Percentiles rank a stretch among this genome's conserved stretches.
phyloP scores from a whole-genome alignment of 176 grass and related monocot genomes.

The Ananas comosus region DNA sequence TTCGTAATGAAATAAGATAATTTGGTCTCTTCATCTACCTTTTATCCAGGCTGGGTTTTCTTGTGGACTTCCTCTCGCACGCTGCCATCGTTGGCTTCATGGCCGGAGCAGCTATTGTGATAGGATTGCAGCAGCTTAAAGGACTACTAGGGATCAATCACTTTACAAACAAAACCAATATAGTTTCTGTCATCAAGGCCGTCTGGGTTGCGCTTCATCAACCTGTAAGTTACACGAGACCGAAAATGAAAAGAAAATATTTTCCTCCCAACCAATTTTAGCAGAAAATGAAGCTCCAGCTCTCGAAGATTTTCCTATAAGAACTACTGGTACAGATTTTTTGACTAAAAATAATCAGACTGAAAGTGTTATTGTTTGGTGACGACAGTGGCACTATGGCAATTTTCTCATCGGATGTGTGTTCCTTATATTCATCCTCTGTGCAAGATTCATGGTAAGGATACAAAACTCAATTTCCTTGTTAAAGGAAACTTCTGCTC shows the following conservation, averaged over 20 bases:
- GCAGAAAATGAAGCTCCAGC: background rate
- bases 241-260: slow-evolving; percentile 7
- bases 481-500: background rate
- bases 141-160: slow-evolving; percentile 58
- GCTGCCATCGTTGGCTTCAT: slow-evolving; percentile 92
- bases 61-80: slow-evolving; percentile 90
- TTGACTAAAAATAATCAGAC: background rate
- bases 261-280: background rate
- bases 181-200: slow-evolving; percentile 65
- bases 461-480: slow-evolving; percentile 1
- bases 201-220: slow-evolving; percentile 43
- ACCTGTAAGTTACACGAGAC: slow-evolving; percentile 25
- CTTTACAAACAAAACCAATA: slow-evolving; percentile 81
- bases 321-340: background rate
- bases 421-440: slow-evolving; percentile 85
- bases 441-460: slow-evolving; percentile 82
- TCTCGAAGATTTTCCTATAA: background rate
- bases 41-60: slow-evolving; percentile 56
- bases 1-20: background rate
- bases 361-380: background rate
- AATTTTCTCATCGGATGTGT: slow-evolving; percentile 94
- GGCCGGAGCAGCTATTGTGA: slow-evolving; percentile 82
- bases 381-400: slow-evolving; percentile 65
- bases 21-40: background rate
- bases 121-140: slow-evolving; percentile 91